Percentiles rank a stretch among this genome's conserved stretches.
Evolutionary conservation across 1,139 yeast genomes (phyloP).

Genomic region (Pichia sp.): DNA sequence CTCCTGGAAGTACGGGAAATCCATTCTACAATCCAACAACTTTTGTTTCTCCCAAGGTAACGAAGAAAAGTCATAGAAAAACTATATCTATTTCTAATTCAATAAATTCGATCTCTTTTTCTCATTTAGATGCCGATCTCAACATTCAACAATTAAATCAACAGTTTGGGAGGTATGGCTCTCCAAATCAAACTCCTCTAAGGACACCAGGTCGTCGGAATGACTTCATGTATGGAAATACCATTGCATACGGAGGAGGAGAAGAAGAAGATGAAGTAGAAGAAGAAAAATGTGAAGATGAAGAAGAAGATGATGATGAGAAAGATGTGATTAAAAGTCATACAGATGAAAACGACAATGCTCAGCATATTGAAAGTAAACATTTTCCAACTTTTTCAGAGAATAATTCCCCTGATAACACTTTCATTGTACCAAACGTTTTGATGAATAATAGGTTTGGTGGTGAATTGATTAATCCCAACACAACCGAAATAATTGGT

Average conservation of each 20-base stretch:
- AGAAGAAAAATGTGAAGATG: slow-evolving; percentile 1
- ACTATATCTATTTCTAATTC: slow-evolving; percentile 26
- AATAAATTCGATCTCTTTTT: slow-evolving; percentile 22
- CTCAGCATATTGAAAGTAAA: neutral
- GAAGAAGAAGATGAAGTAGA: slow-evolving; percentile 12
- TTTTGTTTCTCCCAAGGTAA: slow-evolving; percentile 35
- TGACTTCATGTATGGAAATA: neutral
- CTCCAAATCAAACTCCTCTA: slow-evolving; percentile 24
- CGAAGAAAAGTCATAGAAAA: slow-evolving; percentile 24
- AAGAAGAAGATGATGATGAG: slow-evolving; percentile 9
- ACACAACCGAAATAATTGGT: neutral
- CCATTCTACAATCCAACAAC: slow-evolving; percentile 45
- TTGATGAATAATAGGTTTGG: slow-evolving; percentile 23
- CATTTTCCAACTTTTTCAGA: too few relatives aligned
- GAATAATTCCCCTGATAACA: slow-evolving; percentile 1
- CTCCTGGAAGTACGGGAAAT: slow-evolving; percentile 29
- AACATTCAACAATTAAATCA: slow-evolving; percentile 19
- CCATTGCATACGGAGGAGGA: slow-evolving; percentile 12
- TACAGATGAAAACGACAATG: slow-evolving; percentile 1
- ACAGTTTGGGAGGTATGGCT: slow-evolving; percentile 13
- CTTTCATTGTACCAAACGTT: slow-evolving; percentile 22
- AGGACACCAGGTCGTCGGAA: slow-evolving; percentile 21
- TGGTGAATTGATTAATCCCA: slow-evolving; percentile 21
- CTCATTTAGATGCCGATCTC: slow-evolving; percentile 27
- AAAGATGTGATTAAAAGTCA: slow-evolving; percentile 8